Evolutionary conservation across 805 yeast genomes (phyloP).

Genomic region (Debaryomyces castellii): DNA sequence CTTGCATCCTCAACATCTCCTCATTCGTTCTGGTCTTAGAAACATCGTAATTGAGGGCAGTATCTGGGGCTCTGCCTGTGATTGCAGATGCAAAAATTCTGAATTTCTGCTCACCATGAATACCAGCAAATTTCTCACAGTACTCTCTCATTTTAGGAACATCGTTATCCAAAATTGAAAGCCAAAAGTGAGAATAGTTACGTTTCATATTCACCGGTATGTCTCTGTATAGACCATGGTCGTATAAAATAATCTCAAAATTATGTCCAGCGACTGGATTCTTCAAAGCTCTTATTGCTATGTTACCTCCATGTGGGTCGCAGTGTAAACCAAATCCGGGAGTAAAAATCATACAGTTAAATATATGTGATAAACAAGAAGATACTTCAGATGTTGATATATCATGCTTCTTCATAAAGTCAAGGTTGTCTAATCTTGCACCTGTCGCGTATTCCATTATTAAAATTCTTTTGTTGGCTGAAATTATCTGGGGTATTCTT

Average conservation of each 20-base stretch:
- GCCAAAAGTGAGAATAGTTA: constrained; percentile 90
- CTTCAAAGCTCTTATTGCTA: constrained; percentile 63
- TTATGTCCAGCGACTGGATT: constrained; percentile 48
- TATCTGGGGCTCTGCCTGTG: constrained; percentile 87
- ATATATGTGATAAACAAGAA: constrained; percentile 82
- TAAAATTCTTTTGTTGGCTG: constrained; percentile 68
- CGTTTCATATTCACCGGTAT: constrained; percentile 76
- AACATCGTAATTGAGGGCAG: constrained; percentile 67
- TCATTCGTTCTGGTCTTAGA: constrained; percentile 48
- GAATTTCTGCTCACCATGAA: constrained; percentile 69
- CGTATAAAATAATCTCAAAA: constrained; percentile 89
- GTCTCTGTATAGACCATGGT: constrained; percentile 90
- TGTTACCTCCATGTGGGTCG: constrained; percentile 97
- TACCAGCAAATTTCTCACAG: constrained; percentile 77
- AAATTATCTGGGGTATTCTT: constrained; percentile 69
- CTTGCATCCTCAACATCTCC: constrained; percentile 71
- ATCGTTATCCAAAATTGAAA: constrained; percentile 76
- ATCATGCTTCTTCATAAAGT: constrained; percentile 57
- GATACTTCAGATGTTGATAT: constrained; percentile 80
- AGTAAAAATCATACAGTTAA: constrained; percentile 93
- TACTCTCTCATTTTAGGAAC: constrained; percentile 64
- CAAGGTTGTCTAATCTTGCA: constrained; percentile 73
- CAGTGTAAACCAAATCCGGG: constrained; percentile 92
- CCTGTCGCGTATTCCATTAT: constrained; percentile 89
- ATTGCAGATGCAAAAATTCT: constrained; percentile 88